These are phyloP conservation scores for Pseudoscleropodium purum DNA, from an alignment of 225 moss, liverwort and hornwort genomes.

Conservation along the genomic window DNA sequence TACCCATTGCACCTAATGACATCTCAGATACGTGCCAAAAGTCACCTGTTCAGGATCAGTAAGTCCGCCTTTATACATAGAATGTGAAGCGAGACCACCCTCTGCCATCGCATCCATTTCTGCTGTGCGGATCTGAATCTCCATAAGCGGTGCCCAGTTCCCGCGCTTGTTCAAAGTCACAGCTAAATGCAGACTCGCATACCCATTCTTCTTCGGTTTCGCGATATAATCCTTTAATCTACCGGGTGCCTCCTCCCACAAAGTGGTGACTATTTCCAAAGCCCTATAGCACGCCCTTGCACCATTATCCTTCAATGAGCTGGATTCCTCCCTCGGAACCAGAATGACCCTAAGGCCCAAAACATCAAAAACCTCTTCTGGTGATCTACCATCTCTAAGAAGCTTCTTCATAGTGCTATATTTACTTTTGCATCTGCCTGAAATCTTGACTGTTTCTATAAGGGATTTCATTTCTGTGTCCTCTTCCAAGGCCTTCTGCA, in stretches of 20 bases:
- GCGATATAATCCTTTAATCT: conserved; percentile 83
- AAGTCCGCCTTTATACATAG: conserved; percentile 78
- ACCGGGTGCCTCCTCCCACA: conserved; percentile 66
- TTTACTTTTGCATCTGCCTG: conserved; percentile 76
- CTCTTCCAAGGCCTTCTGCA: conserved; percentile 35
- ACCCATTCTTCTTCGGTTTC: conserved; percentile 78
- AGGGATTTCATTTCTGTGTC: conserved; percentile 50
- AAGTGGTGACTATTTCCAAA: conserved; percentile 45
- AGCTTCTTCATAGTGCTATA: conserved; percentile 96
- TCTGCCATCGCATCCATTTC: conserved; percentile 81
- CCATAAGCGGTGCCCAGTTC: conserved; percentile 65
- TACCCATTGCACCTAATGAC: background rate
- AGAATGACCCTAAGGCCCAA: conserved; percentile 73
- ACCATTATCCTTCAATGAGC: conserved; percentile 31
- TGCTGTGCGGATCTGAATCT: conserved; percentile 81
- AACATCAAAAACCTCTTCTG: conserved; percentile 86
- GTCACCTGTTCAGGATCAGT: conserved; percentile 86
- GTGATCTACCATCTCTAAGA: conserved; percentile 73
- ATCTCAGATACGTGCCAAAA: background rate
- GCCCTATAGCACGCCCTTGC: conserved; percentile 70
- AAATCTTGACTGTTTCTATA: conserved; percentile 30
- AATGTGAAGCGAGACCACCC: conserved; percentile 83
- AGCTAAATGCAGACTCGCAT: conserved; percentile 74
- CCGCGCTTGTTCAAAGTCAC: conserved; percentile 48
- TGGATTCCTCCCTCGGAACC: conserved; percentile 34